These are phyloP conservation scores for Saccharomycopsis hybrid DNA, from an alignment of 1,139 yeast species.

Conservation along the genomic window DNA sequence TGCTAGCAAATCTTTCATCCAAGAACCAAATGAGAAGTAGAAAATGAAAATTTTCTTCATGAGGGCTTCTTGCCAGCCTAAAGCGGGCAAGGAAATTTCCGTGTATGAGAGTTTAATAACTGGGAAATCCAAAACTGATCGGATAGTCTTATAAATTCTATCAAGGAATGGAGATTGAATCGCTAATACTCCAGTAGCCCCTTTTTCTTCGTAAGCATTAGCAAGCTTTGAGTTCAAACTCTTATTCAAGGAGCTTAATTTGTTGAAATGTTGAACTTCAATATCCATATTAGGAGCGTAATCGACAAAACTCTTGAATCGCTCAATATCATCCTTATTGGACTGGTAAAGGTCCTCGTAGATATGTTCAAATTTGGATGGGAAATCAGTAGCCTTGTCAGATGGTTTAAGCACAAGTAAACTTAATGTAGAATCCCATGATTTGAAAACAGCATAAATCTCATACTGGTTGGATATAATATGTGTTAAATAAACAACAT, in stretches of 20 bases:
- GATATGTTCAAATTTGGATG: conserved; percentile 42
- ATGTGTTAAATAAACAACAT: conserved; percentile 65
- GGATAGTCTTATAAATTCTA: conserved; percentile 37
- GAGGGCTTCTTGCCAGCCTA: conserved; percentile 83
- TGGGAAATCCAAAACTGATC: conserved; percentile 54
- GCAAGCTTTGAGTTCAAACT: conserved; percentile 48
- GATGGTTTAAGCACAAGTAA: conserved; percentile 68
- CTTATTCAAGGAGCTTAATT: conserved; percentile 43
- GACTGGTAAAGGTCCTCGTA: conserved; percentile 47
- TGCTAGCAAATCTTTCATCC: conserved; percentile 62
- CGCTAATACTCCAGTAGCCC: conserved; percentile 59
- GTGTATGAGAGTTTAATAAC: conserved; percentile 51
- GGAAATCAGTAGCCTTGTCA: conserved; percentile 59
- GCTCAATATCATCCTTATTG: conserved; percentile 42
- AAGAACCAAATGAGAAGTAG: conserved; percentile 64
- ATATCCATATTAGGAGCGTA: conserved; percentile 48
- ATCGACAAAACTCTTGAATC: conserved; percentile 40
- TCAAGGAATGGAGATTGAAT: conserved; percentile 65
- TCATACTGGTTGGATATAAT: conserved; percentile 73
- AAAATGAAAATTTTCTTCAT: conserved; percentile 64
- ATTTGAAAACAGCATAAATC: conserved; percentile 58
- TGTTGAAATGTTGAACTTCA: conserved; percentile 46
- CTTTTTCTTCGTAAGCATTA: conserved; percentile 60
- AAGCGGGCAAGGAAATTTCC: conserved; percentile 56
- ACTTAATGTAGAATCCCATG: conserved; percentile 51